Conservation (phyloP, 169 alveolate species). For the Plasmodium vinckei region DNA sequence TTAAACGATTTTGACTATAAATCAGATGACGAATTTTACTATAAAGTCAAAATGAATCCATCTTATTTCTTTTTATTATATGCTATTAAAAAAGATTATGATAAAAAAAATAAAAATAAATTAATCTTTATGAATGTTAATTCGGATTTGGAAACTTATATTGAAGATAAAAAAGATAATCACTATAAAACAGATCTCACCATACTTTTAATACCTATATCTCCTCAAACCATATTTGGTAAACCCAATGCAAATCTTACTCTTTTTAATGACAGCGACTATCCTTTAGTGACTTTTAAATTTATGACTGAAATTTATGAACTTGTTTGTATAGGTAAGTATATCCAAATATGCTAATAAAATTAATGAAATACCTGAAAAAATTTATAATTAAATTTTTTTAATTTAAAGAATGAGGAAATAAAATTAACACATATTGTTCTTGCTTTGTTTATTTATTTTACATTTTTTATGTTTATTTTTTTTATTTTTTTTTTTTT, state of each 20-base stretch:
- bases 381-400: not conserved
- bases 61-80: slow-evolving; percentile 45
- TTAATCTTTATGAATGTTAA: slow-evolving; percentile 58
- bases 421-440: not conserved
- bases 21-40: slow-evolving; percentile 61
- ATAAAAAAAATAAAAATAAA: slow-evolving; percentile 58
- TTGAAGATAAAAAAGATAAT: slow-evolving; percentile 62
- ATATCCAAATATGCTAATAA: not conserved
- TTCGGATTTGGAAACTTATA: slow-evolving; percentile 48
- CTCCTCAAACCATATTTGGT: slow-evolving; percentile 31
- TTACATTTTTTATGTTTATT: no score
- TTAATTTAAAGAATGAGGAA: not conserved
- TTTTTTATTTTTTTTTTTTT: no score
- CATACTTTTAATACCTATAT: slow-evolving; percentile 32
- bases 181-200: slow-evolving; percentile 24
- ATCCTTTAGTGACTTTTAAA: slow-evolving; percentile 57
- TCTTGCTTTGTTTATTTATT: no score
- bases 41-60: slow-evolving; percentile 58
- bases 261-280: slow-evolving; percentile 59
- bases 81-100: slow-evolving; percentile 71
- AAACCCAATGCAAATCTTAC: slow-evolving; percentile 50
- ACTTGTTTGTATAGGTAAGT: slow-evolving; percentile 58
- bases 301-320: slow-evolving; percentile 43
- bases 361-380: not conserved
- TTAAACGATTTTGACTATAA: slow-evolving; percentile 24